These are phyloP conservation scores for Colletotrichum magnum DNA, from an alignment of 2,329 filamentous ascomycete species.

Conservation along the genomic window DNA sequence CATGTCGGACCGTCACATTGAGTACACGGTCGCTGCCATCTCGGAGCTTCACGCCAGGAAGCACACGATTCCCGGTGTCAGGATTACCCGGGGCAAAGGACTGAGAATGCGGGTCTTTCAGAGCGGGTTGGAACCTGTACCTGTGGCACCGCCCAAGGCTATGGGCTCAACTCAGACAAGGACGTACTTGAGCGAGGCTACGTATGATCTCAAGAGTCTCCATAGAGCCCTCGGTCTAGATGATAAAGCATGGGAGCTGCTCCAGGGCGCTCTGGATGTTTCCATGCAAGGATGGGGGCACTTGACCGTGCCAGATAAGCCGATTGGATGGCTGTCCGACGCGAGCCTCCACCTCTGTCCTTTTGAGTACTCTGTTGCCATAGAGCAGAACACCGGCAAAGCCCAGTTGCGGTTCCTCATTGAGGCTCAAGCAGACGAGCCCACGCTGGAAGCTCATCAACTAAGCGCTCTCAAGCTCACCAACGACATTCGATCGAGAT, in stretches of 20 bases:
- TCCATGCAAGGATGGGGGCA: background rate
- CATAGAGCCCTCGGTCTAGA: background rate
- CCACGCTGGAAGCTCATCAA: background rate
- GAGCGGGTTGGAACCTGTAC: background rate
- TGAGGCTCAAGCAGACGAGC: background rate
- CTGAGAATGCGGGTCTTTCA: background rate
- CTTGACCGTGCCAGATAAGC: background rate
- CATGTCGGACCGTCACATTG: conserved; percentile 11
- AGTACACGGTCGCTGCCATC: conserved; percentile 2
- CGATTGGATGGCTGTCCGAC: background rate
- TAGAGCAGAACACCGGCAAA: background rate
- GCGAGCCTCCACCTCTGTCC: conserved; percentile 4
- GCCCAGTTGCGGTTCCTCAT: background rate
- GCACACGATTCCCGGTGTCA: background rate
- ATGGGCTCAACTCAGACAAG: background rate
- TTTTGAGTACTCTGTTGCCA: background rate
- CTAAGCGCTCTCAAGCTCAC: background rate
- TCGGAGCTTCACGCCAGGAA: background rate
- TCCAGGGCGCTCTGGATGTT: background rate
- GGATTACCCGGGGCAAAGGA: conserved; percentile 1
- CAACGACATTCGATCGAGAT: rapidly evolving
- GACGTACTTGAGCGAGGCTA: background rate
- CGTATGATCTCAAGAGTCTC: background rate
- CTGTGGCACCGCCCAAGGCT: background rate
- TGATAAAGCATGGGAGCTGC: background rate